Conservation (phyloP, 805 yeast species). For the Phaffomyces opuntiae region DNA sequence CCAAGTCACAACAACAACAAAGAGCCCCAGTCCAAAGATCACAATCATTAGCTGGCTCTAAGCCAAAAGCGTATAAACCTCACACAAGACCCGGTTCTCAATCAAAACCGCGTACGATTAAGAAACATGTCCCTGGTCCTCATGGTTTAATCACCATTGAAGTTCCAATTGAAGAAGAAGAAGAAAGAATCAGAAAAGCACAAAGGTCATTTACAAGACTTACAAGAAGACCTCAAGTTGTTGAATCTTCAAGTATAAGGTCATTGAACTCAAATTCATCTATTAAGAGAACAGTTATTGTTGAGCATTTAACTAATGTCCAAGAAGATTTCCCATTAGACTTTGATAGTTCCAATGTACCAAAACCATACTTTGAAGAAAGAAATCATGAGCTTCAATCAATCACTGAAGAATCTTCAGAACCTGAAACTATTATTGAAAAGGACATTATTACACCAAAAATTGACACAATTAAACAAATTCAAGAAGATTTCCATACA, state of each 20-base stretch:
- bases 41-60: constrained; percentile 12
- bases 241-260: constrained; percentile 8
- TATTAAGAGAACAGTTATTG: constrained; percentile 12
- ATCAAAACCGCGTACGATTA: constrained; percentile 40
- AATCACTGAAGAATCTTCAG: constrained; percentile 12
- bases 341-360: constrained; percentile 1
- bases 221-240: background rate
- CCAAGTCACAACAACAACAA: constrained; percentile 1
- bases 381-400: constrained; percentile 8
- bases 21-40: constrained; percentile 12
- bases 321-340: constrained; percentile 14
- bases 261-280: constrained; percentile 11
- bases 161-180: constrained; percentile 42
- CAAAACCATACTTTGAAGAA: background rate
- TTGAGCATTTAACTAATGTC: constrained; percentile 17
- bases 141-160: constrained; percentile 64
- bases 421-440: background rate
- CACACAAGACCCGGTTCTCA: constrained; percentile 1
- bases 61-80: background rate
- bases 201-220: constrained; percentile 3
- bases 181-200: constrained; percentile 9
- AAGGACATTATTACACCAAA: background rate
- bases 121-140: constrained; percentile 68
- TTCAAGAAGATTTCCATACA: background rate
- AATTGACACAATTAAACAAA: background rate